Percentiles rank a stretch among this genome's conserved stretches.
phyloP scores from a whole-genome alignment of 2,329 filamentous ascomycete genomes.

The Sporothrix brunneoviolacea region DNA sequence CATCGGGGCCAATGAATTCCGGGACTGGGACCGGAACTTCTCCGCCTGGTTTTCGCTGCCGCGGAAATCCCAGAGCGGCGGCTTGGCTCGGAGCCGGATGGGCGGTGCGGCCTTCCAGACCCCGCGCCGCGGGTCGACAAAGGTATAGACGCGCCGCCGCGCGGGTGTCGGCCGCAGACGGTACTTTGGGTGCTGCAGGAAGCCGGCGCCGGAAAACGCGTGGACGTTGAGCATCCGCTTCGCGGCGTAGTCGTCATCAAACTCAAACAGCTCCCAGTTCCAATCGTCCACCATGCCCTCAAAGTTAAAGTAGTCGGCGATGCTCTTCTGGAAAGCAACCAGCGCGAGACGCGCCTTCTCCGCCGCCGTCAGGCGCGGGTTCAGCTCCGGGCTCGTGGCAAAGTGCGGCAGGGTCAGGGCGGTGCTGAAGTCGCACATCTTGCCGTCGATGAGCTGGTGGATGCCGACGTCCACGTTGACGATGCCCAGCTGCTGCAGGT shows the following conservation, averaged over 20 bases:
- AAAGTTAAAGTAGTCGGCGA: constrained; percentile 16
- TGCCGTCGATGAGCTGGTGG: constrained; percentile 20
- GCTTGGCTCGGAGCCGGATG: no score
- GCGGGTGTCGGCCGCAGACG: neutral
- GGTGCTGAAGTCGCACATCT: constrained; percentile 22
- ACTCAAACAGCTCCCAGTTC: no score
- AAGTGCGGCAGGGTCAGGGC: constrained; percentile 23
- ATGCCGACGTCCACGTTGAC: constrained; percentile 11
- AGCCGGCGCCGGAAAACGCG: neutral
- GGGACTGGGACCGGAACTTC: no score
- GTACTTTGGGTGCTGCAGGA: neutral
- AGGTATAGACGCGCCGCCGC: neutral
- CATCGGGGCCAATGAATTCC: no score
- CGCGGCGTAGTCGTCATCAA: no score
- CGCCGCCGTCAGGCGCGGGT: neutral
- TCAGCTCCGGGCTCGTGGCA: neutral
- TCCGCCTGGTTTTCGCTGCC: no score
- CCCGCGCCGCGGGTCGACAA: neutral
- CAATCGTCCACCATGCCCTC: constrained; percentile 15
- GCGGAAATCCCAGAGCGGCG: no score
- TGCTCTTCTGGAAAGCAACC: constrained; percentile 10
- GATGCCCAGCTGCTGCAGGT: constrained; percentile 19
- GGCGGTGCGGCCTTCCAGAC: neutral
- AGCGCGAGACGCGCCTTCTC: constrained; percentile 9
- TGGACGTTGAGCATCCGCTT: neutral